A percentile compares a stretch with the other conserved stretches of the same genome.
phyloP scores from a whole-genome alignment of 116 monocot genomes.

The Papilionanthe hybrid region DNA sequence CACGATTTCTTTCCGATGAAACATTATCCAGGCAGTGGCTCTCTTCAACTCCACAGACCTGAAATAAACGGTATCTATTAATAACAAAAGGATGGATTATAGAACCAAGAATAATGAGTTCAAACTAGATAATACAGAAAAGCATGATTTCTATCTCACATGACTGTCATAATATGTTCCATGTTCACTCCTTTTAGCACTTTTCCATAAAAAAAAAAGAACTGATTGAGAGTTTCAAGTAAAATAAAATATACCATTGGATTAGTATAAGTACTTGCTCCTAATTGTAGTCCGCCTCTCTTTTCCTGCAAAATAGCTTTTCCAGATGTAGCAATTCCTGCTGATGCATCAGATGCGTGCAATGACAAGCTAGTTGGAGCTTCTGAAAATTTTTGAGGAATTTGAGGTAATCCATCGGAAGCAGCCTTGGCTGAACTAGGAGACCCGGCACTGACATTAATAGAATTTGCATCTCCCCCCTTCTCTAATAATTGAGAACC shows the following conservation, averaged over 20 bases:
- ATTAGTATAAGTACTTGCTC: constrained; percentile 9
- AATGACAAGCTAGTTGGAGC: constrained; percentile 20
- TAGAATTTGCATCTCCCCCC: constrained; percentile 37
- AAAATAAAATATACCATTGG: constrained; percentile 12
- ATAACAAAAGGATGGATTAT: background rate
- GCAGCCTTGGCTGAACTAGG: constrained; percentile 29
- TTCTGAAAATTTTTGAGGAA: constrained; percentile 35
- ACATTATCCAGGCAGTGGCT: constrained; percentile 17
- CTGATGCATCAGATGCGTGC: constrained; percentile 15
- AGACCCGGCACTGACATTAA: constrained; percentile 12
- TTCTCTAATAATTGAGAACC: constrained; percentile 46
- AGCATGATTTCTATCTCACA: background rate
- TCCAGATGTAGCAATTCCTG: constrained; percentile 13
- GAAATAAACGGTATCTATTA: constrained; percentile 1
- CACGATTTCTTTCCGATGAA: constrained; percentile 20
- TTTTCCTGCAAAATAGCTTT: background rate
- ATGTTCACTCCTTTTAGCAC: background rate
- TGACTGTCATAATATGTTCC: background rate
- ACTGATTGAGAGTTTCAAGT: background rate
- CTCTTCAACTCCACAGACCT: constrained; percentile 41
- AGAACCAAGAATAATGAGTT: background rate
- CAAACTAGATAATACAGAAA: background rate
- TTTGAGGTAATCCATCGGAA: constrained; percentile 19
- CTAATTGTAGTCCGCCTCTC: constrained; percentile 12
- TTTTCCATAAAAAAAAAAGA: background rate